phyloP scores from a whole-genome alignment of 805 yeast species.

The Kregervanrija pseudodelftensis region DNA sequence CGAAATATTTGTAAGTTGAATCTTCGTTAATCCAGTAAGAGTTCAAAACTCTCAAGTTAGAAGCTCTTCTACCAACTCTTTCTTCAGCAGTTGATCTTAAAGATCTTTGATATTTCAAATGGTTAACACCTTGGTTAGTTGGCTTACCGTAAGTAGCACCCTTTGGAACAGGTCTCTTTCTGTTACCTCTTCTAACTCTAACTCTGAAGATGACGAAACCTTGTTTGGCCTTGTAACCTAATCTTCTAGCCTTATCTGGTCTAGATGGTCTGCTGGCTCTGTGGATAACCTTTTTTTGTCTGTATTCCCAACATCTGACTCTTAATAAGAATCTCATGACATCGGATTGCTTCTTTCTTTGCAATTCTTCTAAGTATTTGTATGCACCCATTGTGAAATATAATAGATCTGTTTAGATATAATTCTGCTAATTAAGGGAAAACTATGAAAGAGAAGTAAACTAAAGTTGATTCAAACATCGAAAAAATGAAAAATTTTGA shows the following conservation, averaged over 20 bases:
- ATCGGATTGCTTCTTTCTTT: conserved; percentile 99
- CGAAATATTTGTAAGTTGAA: conserved; percentile 98
- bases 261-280: conserved; percentile 98
- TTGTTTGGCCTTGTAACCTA: conserved; percentile 99
- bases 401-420: neutral
- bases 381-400: conserved; percentile 88
- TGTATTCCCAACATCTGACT: conserved; percentile 99
- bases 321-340: conserved; percentile 97
- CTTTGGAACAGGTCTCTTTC: conserved; percentile 99
- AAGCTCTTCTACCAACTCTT: conserved; percentile 98
- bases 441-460: too few relatives aligned
- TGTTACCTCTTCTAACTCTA: conserved; percentile 99
- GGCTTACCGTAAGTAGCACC: conserved; percentile 99
- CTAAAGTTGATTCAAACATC: too few relatives aligned
- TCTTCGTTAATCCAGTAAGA: conserved; percentile 99
- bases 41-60: conserved; percentile 98
- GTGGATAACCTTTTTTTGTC: conserved; percentile 98
- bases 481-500: too few relatives aligned
- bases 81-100: conserved; percentile 98
- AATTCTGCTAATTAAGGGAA: too few relatives aligned
- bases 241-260: conserved; percentile 99
- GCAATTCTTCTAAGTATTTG: conserved; percentile 98
- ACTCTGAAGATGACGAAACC: conserved; percentile 98
- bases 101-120: conserved; percentile 98
- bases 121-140: conserved; percentile 99